Evolutionary conservation across 495 filamentous ascomycete species (phyloP), one percentile per base, ranked within the genome.

Genomic region (Filosporella fistucella): DNA sequence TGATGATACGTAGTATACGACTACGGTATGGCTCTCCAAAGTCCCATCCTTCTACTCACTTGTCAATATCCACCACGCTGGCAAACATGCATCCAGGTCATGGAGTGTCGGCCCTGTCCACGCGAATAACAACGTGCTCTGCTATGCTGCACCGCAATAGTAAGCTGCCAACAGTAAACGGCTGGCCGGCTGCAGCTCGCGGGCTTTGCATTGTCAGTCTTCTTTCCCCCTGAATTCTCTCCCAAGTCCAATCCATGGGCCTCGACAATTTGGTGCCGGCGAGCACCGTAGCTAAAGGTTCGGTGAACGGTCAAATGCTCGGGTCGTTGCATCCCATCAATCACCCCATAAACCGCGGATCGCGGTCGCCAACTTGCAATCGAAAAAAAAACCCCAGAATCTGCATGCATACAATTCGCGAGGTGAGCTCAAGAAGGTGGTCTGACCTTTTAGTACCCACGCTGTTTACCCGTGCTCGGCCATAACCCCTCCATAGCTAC

Each of bases 41-140:
- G n/a, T n/a, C n/a, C n/a, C n/a, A n/a, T n/a, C n/a, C n/a, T n/a
- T n/a, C n/a, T n/a, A n/a, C n/a, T n/a, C n/a, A n/a, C n/a, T n/a
- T n/a, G n/a, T n/a, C n/a, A n/a, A n/a, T n/a, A n/a, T n/a, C n/a
- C n/a, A n/a, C n/a, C n/a, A n/a, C n/a, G n/a, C n/a, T n/a, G n/a
- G n/a, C n/a, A n/a, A n/a, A n/a, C n/a, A n/a, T n/a, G n/a, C n/a
- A n/a, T n/a, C n/a, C n/a, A n/a, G n/a, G n/a, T n/a, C n/a, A n/a
- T n/a, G n/a, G n/a, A n/a, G n/a, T n/a, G n/a, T 46, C 43, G 43
- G 32, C 43, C 43, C 43, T 46, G 37, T 37, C 43, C 43, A 46
- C 32, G 16, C 18, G 18, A 40, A 32, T 4, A 38, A 5, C 5
- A 21, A 38, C 9, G 35, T 38, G 16, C 13, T 16, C 23, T 6